Evolutionary conservation across 352 stramenopile species (phyloP), one percentile per base, ranked within the genome.

Genomic region (Achlya hypogyna): DNA sequence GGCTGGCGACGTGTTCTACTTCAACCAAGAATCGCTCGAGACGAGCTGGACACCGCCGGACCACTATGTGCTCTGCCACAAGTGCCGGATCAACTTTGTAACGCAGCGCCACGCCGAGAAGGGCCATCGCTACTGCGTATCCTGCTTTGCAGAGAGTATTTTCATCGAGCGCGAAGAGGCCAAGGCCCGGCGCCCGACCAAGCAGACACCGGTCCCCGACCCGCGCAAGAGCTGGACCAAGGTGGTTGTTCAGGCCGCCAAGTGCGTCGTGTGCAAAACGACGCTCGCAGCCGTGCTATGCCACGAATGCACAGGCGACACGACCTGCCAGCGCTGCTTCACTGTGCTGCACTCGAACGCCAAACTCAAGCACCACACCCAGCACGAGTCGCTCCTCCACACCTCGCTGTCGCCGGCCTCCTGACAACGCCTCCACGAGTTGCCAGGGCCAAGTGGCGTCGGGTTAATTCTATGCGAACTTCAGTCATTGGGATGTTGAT

Each of bases 231-330:
- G 64, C 42, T 91, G 80, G 80, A 78, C 75, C 8, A 89, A 88
- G 64, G 71, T 91, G n/a, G 69, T 58, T 0, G 79, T 89, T 35
- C 75, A 85, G 31, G 62, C 74, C 1, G 72, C 77, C 47, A 86
- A 75, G 43, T 89, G 82, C 68, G 67, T 78, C 29, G 76, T 88
- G 51, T 91, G 82, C 59, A 80, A 80, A 60, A 77, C 77, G 16
- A 49, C 62, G n/a, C 38, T 69, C 12, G 82, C 74, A 0, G 71
- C 76, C 6, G 69, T 78, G 23, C 56, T 88, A 34, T 91, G 82
- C 62, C 72, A 77, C 60, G 72, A 84, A 18, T 89, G 80, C 31
- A 68, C 60, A 0, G 75, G 82, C 6, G 82, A 89, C 31, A 73
- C 74, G 23, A 81, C 74, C 14, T 91, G 82, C 65, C 28, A 32